These are phyloP conservation scores for Fusarium sp. DNA, from an alignment of 2,329 filamentous ascomycete genomes.

Conservation along the genomic window DNA sequence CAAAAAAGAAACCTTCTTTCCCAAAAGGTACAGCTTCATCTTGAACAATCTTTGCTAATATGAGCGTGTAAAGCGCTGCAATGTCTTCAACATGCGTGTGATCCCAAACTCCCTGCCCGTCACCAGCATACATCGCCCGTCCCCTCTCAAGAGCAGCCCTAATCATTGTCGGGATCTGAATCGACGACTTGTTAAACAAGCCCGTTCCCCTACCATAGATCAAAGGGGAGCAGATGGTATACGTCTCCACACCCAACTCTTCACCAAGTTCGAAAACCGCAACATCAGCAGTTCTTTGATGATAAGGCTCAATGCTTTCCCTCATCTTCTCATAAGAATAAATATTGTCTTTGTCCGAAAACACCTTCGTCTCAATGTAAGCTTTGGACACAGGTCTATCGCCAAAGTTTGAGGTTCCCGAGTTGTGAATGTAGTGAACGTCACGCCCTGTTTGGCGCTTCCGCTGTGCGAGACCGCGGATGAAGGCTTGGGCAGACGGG, in stretches of 20 bases:
- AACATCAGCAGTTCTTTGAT: constrained; percentile 5
- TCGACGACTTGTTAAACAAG: constrained; percentile 6
- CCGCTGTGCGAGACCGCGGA: neutral
- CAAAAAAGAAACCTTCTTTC: neutral
- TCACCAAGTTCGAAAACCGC: neutral
- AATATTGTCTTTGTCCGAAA: constrained; percentile 1
- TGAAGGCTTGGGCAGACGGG: neutral
- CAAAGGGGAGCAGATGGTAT: constrained; percentile 6
- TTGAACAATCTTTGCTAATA: neutral
- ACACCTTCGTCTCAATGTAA: neutral
- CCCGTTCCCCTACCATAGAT: constrained; percentile 1
- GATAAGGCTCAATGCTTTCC: neutral
- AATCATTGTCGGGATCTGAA: neutral
- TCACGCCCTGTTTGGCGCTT: neutral
- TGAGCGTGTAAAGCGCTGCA: neutral
- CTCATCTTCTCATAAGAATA: constrained; percentile 2
- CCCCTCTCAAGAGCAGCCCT: neutral
- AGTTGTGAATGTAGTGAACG: constrained; percentile 7
- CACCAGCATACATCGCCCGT: neutral
- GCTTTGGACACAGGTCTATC: neutral
- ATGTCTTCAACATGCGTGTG: constrained; percentile 6
- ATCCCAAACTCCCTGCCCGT: neutral
- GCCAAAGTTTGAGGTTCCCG: constrained; percentile 5
- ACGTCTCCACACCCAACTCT: neutral
- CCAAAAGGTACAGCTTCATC: neutral